Evolutionary conservation across 2,329 filamentous ascomycete genomes (phyloP).

Genomic region (Colletotrichum tofieldiae): DNA sequence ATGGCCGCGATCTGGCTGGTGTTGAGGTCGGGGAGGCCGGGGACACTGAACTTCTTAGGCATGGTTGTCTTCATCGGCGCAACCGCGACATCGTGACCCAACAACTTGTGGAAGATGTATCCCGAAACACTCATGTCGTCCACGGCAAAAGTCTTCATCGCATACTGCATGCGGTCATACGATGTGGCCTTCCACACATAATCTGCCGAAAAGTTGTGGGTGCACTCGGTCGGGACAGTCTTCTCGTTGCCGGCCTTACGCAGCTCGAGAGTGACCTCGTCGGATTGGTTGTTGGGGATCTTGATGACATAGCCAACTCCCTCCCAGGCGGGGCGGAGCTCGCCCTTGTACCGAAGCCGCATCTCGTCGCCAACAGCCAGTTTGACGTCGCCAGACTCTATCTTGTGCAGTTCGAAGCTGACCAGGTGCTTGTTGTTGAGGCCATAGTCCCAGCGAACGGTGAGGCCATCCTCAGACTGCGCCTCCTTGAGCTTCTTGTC

Average conservation of each 20-base stretch:
- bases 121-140: slow-evolving; percentile 99
- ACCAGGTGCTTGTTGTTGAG: slow-evolving; percentile 98
- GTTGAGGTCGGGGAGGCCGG: slow-evolving; percentile 94
- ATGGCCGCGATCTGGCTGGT: slow-evolving; percentile 96
- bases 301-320: slow-evolving; percentile 99
- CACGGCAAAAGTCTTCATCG: slow-evolving; percentile 99
- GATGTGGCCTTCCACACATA: slow-evolving; percentile 99
- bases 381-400: slow-evolving; percentile 98
- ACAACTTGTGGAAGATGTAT: slow-evolving; percentile 97
- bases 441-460: slow-evolving; percentile 94
- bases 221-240: slow-evolving; percentile 94
- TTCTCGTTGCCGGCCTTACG: slow-evolving; percentile 97
- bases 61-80: slow-evolving; percentile 96
- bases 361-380: slow-evolving; percentile 98
- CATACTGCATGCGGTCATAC: slow-evolving; percentile 98
- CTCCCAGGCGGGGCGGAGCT: slow-evolving; percentile 93
- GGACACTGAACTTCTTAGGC: slow-evolving; percentile 97
- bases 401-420: slow-evolving; percentile 95
- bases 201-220: slow-evolving; percentile 97
- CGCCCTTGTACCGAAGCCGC: slow-evolving; percentile 96
- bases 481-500: slow-evolving; percentile 99
- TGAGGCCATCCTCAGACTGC: slow-evolving; percentile 95
- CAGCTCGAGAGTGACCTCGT: slow-evolving; percentile 95
- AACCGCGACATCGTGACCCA: slow-evolving; percentile 94
- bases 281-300: slow-evolving; percentile 98